Percentiles rank a stretch among this genome's conserved stretches.
Evolutionary conservation across 2,329 filamentous ascomycete genomes (phyloP).

Genomic region (Cladosporium sp.): DNA sequence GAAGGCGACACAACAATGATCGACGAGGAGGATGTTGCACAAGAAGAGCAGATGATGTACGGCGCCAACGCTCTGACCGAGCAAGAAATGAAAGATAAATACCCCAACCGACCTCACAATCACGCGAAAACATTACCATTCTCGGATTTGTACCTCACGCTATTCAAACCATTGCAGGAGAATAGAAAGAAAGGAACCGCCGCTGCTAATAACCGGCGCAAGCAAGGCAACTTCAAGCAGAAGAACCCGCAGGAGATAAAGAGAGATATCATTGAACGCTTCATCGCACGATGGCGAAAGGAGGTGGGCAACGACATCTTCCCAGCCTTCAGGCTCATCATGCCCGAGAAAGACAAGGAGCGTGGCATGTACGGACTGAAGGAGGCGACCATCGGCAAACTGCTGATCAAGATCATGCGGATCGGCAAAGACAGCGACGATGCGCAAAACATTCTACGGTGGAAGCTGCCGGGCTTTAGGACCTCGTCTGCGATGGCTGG

Average conservation of each 20-base stretch:
- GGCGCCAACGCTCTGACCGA: constrained; percentile 40
- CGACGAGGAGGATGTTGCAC: constrained; percentile 38
- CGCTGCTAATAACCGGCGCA: constrained; percentile 51
- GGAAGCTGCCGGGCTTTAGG: constrained; percentile 79
- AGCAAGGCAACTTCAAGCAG: not conserved
- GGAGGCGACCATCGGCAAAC: constrained; percentile 82
- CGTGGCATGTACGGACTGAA: constrained; percentile 91
- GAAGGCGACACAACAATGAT: constrained; percentile 24
- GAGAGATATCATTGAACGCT: constrained; percentile 75
- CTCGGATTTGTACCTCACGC: constrained; percentile 66
- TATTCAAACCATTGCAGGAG: constrained; percentile 78
- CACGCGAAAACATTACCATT: constrained; percentile 76
- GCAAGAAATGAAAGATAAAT: constrained; percentile 54
- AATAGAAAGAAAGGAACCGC: constrained; percentile 69
- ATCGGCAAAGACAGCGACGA: constrained; percentile 90
- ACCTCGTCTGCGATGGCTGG: constrained; percentile 65
- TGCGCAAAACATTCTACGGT: constrained; percentile 77
- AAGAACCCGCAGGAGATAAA: constrained; percentile 68
- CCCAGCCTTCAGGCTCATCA: constrained; percentile 83
- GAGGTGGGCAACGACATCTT: constrained; percentile 92
- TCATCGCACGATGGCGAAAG: constrained; percentile 79
- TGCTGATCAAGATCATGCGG: constrained; percentile 88
- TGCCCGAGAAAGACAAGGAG: constrained; percentile 89
- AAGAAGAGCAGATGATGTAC: constrained; percentile 49
- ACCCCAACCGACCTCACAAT: constrained; percentile 78